Percentiles rank a stretch among this genome's conserved stretches.
Evolutionary conservation across 441 rosid genomes (phyloP).

Genomic region (Corymbia calophylla): DNA sequence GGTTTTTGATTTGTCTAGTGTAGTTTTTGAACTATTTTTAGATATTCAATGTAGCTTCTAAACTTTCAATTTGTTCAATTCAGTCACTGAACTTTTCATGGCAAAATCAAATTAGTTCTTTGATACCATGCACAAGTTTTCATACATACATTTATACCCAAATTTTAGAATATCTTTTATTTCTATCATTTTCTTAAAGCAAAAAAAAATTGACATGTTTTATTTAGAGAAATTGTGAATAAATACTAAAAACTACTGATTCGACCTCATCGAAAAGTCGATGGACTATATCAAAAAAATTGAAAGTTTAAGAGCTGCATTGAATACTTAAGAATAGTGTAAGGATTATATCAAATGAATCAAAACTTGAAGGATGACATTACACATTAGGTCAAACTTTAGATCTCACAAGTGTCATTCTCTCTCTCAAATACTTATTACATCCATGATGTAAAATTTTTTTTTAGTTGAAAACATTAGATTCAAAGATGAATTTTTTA

Average conservation of each 20-base stretch:
- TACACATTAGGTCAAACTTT: neutral
- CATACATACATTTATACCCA: too few relatives aligned
- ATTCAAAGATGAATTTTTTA: neutral
- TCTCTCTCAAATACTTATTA: neutral
- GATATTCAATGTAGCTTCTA: too few relatives aligned
- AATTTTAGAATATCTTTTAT: too few relatives aligned
- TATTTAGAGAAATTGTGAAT: neutral
- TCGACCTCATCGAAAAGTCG: neutral
- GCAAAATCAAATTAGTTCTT: too few relatives aligned
- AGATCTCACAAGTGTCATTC: neutral
- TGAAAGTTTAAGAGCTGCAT: rapidly evolving
- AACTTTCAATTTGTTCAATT: too few relatives aligned
- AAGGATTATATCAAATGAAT: neutral
- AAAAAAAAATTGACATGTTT: too few relatives aligned
- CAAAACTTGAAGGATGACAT: too few relatives aligned
- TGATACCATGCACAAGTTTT: too few relatives aligned
- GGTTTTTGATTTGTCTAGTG: too few relatives aligned
- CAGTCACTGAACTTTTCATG: too few relatives aligned
- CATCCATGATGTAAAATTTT: neutral
- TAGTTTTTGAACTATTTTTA: too few relatives aligned
- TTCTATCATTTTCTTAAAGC: too few relatives aligned
- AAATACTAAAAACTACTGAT: neutral
- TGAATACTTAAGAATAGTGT: neutral
- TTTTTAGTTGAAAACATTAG: neutral
- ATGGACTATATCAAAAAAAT: neutral